Conservation (phyloP, 2,329 filamentous ascomycete species). For the Alternaria rosae region DNA sequence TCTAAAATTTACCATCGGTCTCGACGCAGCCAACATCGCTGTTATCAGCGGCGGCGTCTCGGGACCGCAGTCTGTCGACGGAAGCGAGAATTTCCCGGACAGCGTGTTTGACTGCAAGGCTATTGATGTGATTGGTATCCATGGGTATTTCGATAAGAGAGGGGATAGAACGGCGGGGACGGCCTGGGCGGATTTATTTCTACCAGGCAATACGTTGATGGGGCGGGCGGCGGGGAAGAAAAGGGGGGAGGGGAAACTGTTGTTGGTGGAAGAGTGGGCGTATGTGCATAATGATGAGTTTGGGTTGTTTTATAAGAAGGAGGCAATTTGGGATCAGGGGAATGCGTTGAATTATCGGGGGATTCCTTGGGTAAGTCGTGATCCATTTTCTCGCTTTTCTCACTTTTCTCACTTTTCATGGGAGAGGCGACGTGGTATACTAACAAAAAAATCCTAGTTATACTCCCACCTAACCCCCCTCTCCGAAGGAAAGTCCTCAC, state of each 20-base stretch:
- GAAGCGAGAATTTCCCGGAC: constrained; percentile 43
- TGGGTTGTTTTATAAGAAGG: constrained; percentile 41
- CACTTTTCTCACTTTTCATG: neutral
- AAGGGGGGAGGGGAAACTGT: constrained; percentile 34
- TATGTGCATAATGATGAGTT: constrained; percentile 33
- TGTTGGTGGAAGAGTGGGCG: constrained; percentile 47
- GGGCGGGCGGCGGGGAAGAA: constrained; percentile 33
- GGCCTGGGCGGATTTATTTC: constrained; percentile 44
- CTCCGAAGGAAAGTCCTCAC: constrained; percentile 31
- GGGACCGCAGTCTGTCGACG: constrained; percentile 32
- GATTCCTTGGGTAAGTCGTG: constrained; percentile 43
- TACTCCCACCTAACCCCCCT: constrained; percentile 40
- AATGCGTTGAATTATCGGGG: constrained; percentile 46
- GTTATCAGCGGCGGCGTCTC: constrained; percentile 48
- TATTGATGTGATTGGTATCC: constrained; percentile 46
- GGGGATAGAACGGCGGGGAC: constrained; percentile 39
- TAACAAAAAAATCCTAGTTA: constrained; percentile 25
- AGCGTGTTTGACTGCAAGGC: constrained; percentile 41
- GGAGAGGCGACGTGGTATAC: neutral
- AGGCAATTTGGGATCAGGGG: constrained; percentile 46
- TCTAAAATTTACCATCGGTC: constrained; percentile 37
- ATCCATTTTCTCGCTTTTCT: no score
- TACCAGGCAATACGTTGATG: constrained; percentile 45
- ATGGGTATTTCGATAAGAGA: constrained; percentile 41
- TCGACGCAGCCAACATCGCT: constrained; percentile 40